Base-by-base conservation (phyloP, 352 stramenopile species). In the Phytophthora uliginosa region DNA sequence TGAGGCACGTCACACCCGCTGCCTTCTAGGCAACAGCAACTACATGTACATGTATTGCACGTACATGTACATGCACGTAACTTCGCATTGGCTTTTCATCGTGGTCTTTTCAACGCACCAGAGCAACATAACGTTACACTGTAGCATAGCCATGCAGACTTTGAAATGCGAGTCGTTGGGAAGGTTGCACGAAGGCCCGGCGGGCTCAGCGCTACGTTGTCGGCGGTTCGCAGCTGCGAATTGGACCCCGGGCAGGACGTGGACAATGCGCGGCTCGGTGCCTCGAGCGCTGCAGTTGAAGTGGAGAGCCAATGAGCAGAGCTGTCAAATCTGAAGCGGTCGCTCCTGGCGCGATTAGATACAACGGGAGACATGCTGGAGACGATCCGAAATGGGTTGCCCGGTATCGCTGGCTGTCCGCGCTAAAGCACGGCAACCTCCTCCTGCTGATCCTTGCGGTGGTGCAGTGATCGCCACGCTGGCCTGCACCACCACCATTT, bases 1-100 rank as follows among this genome's bases (percentile, higher is more conserved):
- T 76, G 36, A 56, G 56, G 36, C 59, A 76, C n/a, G 59, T 76
- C 57, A 66, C n/a, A 2, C 57, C 65, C 9, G 65, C 65, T 8
- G 56, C 65, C n/a, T 67, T 57, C 65, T 72, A 72, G 64, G 26
- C 26, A 17, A n/a, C 40, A 65, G 10, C 13, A 22, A 22, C 40
- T n/a, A 50, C 40, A 42, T 10, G 7, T 42, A 42, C 28, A 31
- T 31, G 26, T 31, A 31, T 31, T 42, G 36, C 36, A 42, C 4
- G 36, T 12, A 17, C 42, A 22, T 50, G 36, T 12, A 17, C 42
- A 22, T 50, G 17, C 42, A 24, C 42, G 42, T 42, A 42, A 42
- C 28, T 31, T 31, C 28, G 28, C 36, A 17, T 42, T 18, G 36
- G 17, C 10, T 7, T 42, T 42, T 42, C 12, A 17, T 18, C 36